Base-by-base conservation (phyloP, 2,329 filamentous ascomycete genomes). In the Curvularia lunata region DNA sequence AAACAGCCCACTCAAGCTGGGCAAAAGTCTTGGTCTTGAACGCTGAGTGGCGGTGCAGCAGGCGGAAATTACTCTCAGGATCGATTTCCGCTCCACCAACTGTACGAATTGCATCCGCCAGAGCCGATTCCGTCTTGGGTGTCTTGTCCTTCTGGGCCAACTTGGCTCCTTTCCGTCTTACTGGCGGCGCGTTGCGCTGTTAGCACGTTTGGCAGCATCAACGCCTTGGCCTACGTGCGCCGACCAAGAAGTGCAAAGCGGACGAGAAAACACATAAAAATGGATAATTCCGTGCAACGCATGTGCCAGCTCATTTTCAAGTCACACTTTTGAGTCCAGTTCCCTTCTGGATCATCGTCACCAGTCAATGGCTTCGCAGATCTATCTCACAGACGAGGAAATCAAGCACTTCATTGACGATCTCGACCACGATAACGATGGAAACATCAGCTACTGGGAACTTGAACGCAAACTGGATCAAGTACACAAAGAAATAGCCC, bases 401-500 rank as follows among this genome's bases (percentile, higher is more conserved):
- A 83, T 86, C 46, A 70, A 80, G 6, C 67, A 76, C 4, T 86
- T 86, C 52, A 74, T 86, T 40, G 76, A 84, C 56, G 81, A 83
- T 28, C 73, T 86, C 3, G 83, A 86, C 64, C 77, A 78, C 59
- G 78, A 85, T 58, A 76, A 77, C 19, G 80, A 86, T 67, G 83
- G 83, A 12, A 75, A 73, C 62, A 82, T 86, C 55, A 80, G 82
- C 54, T 85, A 84, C 64, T 69, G 69, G 52, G 83, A 86, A 61
- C 65, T 86, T 28, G 83, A 85, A 64, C 74, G 72, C 4, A 85
- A 84, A 59, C 77, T 86, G 1, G 82, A 86, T 40, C 70, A 82
- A 38, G 81, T 84, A 1, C 80, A 85, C 68, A 74, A 82, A 38
- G 79, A 85, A 63, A 75, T 86, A 48, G 78, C 79, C 4, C 81